Evolutionary conservation across 1,284 basidiomycete species (phyloP).

Genomic region (Sutorius eximius): DNA sequence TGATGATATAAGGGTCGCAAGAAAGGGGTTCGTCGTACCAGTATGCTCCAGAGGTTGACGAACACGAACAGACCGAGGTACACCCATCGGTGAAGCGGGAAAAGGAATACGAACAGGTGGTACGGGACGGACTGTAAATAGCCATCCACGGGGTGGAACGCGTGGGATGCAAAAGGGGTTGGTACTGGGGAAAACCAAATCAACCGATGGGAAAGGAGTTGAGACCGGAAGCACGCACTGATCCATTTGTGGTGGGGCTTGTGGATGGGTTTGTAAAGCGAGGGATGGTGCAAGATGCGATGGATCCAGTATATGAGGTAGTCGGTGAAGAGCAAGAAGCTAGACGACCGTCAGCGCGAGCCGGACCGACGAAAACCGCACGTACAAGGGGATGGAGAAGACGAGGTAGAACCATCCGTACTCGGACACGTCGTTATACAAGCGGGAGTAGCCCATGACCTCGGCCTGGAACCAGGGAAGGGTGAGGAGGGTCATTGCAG

Average conservation of each 20-base stretch:
- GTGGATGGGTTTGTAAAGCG: slow-evolving; percentile 88
- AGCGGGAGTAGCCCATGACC: slow-evolving; percentile 79
- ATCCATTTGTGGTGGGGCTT: slow-evolving; percentile 99
- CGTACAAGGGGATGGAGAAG: slow-evolving; percentile 64
- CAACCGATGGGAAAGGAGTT: not conserved
- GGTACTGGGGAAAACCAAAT: slow-evolving; percentile 60
- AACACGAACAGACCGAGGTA: slow-evolving; percentile 85
- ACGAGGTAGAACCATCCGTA: slow-evolving; percentile 69
- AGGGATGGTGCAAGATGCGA: slow-evolving; percentile 85
- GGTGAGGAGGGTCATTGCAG: slow-evolving; percentile 77
- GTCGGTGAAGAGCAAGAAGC: slow-evolving; percentile 91
- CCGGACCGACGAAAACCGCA: slow-evolving; percentile 15
- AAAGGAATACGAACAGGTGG: slow-evolving; percentile 89
- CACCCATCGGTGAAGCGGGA: slow-evolving; percentile 85
- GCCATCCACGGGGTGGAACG: slow-evolving; percentile 96
- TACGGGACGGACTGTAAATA: slow-evolving; percentile 94
- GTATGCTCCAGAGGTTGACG: slow-evolving; percentile 91
- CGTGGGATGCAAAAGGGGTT: slow-evolving; percentile 94
- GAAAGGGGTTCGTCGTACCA: slow-evolving; percentile 47
- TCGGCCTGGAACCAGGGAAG: slow-evolving; percentile 95
- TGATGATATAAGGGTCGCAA: slow-evolving; percentile 2
- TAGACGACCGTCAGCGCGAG: slow-evolving; percentile 26
- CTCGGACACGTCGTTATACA: slow-evolving; percentile 79
- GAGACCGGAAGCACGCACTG: slow-evolving; percentile 50
- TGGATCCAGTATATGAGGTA: slow-evolving; percentile 94